Evolutionary conservation across 2,329 filamentous ascomycete species (phyloP), one percentile per base, ranked within the genome.

Genomic region (Mariannaea elegans): DNA sequence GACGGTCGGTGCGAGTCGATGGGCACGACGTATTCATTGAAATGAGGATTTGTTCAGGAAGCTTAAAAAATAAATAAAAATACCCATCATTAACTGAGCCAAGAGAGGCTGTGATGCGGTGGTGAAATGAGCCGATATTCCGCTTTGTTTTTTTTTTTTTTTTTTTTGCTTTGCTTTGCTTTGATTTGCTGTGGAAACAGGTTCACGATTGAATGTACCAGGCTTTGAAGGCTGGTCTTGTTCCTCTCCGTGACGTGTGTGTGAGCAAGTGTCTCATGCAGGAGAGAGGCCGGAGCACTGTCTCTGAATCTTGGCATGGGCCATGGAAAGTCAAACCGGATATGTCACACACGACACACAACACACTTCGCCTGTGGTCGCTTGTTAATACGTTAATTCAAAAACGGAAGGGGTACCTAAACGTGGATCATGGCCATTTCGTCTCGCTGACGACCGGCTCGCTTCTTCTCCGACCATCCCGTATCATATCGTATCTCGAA

Each of bases 381-480:
- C 24, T 41, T 47, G 44, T 39, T n/a, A n/a, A n/a, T 27, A 27
- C 24, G 9, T 27, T 27, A 27, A 27, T n/a, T n/a, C n/a, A n/a
- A n/a, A n/a, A n/a, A n/a, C n/a, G n/a, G n/a, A n/a, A n/a, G n/a
- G n/a, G n/a, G 6, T 27, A 27, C 24, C 24, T 27, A 27, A 27
- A 27, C 41, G 47, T 52, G 41, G 21, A 58, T 58, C 41, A 34
- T 23, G 18, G 47, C 23, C 42, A 24, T 42, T 36, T 23, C 27
- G 39, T 53, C 49, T 46, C 42, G 29, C 36, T 36, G 42, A 36
- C 32, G 16, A 31, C 49, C 44, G 42, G 32, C 21, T 59, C 44
- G 49, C 49, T 59, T 48, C 48, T 29, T 52, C 42, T 44, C 56
- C 36, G 44, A 36, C 56, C 14, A 44, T 46, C 42, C 45, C 56